Conservation (phyloP, 2,329 filamentous ascomycete species). For the Paecilomyces dactylethromorphus region DNA sequence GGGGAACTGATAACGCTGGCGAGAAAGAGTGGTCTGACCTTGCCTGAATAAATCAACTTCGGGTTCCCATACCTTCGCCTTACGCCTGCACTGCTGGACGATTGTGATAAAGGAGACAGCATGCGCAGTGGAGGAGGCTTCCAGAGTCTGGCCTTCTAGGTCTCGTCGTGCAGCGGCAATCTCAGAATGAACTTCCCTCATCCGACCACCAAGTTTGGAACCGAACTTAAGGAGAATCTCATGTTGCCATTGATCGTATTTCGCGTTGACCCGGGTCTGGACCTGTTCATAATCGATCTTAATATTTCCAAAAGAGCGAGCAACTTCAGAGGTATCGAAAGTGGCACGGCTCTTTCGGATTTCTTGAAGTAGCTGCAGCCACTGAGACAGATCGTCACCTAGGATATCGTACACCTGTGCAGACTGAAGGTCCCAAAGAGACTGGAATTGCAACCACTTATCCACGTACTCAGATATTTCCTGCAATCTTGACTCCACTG, state of each 20-base stretch:
- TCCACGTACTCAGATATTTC: constrained; percentile 83
- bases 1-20: constrained; percentile 90
- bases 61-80: constrained; percentile 88
- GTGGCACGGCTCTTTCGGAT: constrained; percentile 92
- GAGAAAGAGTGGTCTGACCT: constrained; percentile 83
- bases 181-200: constrained; percentile 87
- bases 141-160: constrained; percentile 83
- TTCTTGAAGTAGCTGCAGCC: constrained; percentile 93
- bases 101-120: constrained; percentile 98
- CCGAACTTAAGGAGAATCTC: constrained; percentile 95
- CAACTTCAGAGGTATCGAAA: constrained; percentile 95
- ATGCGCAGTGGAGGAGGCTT: constrained; percentile 91
- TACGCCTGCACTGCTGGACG: constrained; percentile 91
- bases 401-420: constrained; percentile 91
- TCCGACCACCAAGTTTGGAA: constrained; percentile 75
- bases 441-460: constrained; percentile 98
- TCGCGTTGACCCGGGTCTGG: constrained; percentile 96
- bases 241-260: constrained; percentile 99
- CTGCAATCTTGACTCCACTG: constrained; percentile 74
- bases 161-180: constrained; percentile 86
- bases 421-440: constrained; percentile 93
- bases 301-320: constrained; percentile 85
- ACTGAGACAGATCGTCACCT: constrained; percentile 83
- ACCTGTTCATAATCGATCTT: constrained; percentile 98
- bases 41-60: constrained; percentile 95